phyloP scores from a whole-genome alignment of 192 early-diverging fungal genomes.

The Rhizoclosmatium globosum region DNA sequence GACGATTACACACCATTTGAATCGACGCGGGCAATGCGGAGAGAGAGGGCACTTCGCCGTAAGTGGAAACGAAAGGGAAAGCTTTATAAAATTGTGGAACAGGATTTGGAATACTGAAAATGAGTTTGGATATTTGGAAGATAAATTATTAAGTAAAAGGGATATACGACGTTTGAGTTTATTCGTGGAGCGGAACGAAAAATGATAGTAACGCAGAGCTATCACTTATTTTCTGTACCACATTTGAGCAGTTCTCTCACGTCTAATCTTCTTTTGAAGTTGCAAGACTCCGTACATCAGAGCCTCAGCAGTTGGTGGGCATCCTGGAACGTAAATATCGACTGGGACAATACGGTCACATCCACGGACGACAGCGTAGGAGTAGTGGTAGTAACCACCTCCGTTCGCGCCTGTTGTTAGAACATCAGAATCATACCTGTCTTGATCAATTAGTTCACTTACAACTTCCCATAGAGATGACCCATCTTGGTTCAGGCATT shows the following conservation, averaged over 20 bases:
- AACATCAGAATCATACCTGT: not conserved
- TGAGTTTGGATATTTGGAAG: not conserved
- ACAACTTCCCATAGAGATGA: conserved; percentile 98
- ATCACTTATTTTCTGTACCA: conserved; percentile 49
- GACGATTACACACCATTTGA: conserved; percentile 29
- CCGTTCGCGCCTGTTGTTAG: conserved; percentile 75
- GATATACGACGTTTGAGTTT: too few relatives aligned
- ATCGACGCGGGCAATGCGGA: conserved; percentile 4
- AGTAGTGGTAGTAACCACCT: conserved; percentile 99
- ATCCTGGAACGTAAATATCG: conserved; percentile 95
- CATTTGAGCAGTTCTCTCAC: conserved; percentile 61
- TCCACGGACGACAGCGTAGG: conserved; percentile 93
- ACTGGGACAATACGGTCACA: conserved; percentile 95
- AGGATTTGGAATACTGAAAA: conserved; percentile 39
- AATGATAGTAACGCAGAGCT: too few relatives aligned
- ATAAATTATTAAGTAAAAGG: too few relatives aligned
- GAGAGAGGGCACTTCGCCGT: conserved; percentile 12
- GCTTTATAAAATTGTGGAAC: conserved; percentile 51
- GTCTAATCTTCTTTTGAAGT: conserved; percentile 98
- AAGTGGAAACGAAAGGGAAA: conserved; percentile 55
- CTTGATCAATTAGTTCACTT: not conserved
- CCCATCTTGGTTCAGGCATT: conserved; percentile 99
- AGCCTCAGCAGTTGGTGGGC: conserved; percentile 96
- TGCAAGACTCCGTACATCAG: conserved; percentile 95
- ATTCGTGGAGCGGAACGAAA: too few relatives aligned